These are phyloP conservation scores for Tylopilus felleus DNA, from an alignment of 768 basidiomycete genomes.

Conservation along the genomic window DNA sequence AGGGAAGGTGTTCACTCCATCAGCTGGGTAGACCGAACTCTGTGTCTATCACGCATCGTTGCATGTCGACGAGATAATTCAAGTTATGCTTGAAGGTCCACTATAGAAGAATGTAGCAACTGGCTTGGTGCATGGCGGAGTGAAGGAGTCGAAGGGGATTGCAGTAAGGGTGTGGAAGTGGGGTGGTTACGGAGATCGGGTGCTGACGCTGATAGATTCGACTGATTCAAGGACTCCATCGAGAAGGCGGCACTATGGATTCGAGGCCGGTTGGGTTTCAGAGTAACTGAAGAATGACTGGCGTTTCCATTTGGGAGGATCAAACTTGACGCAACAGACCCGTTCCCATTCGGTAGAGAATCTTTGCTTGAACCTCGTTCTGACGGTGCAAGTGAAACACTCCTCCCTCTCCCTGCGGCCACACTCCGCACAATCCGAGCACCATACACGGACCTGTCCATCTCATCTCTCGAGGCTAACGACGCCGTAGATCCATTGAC, in stretches of 20 bases:
- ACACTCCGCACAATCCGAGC: slow-evolving; percentile 57
- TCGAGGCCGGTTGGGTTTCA: slow-evolving; percentile 19
- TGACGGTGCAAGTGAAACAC: slow-evolving; percentile 34
- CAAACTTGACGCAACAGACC: slow-evolving; percentile 5
- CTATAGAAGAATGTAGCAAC: slow-evolving; percentile 10
- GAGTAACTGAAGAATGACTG: slow-evolving; percentile 18
- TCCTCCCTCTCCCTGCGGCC: slow-evolving; percentile 44
- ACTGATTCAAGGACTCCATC: slow-evolving; percentile 6
- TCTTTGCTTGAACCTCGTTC: slow-evolving; percentile 24
- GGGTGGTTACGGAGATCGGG: slow-evolving; percentile 24
- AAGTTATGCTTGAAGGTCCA: slow-evolving; percentile 28
- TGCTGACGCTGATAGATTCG: slow-evolving; percentile 22
- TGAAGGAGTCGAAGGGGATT: slow-evolving; percentile 10
- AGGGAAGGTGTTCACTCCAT: too few species aligned
- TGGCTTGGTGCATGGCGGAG: slow-evolving; percentile 12
- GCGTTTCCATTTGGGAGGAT: slow-evolving; percentile 25
- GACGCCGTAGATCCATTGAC: slow-evolving; percentile 49
- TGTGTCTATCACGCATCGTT: too few species aligned
- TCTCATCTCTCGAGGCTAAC: slow-evolving; percentile 31
- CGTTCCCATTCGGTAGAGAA: slow-evolving; percentile 11
- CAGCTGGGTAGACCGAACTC: too few species aligned
- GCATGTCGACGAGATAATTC: slow-evolving; percentile 13
- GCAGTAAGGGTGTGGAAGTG: slow-evolving; percentile 8
- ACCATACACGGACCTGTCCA: slow-evolving; percentile 30
- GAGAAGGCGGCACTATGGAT: slow-evolving; percentile 3